phyloP scores from a whole-genome alignment of 805 yeast genomes.

The Schwanniomyces vanrijiae region DNA sequence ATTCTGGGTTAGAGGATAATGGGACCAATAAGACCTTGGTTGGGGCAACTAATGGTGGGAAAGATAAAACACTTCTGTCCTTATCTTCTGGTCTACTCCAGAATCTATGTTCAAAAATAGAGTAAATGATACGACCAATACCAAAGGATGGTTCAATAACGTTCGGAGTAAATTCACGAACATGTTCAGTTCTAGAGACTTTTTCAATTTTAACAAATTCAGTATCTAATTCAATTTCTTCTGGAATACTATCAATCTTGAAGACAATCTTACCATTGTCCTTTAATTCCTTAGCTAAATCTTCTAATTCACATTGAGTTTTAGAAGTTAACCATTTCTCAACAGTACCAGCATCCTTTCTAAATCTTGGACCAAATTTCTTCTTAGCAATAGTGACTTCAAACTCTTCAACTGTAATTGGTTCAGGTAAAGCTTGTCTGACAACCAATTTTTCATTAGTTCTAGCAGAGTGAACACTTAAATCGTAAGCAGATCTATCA shows the following conservation, averaged over 20 bases:
- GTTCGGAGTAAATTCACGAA: slow-evolving; percentile 94
- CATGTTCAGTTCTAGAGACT: slow-evolving; percentile 79
- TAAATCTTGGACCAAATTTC: slow-evolving; percentile 96
- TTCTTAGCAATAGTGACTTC: slow-evolving; percentile 91
- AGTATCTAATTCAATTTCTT: slow-evolving; percentile 67
- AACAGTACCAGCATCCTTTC: slow-evolving; percentile 93
- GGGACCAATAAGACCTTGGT: slow-evolving; percentile 96
- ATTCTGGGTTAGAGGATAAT: slow-evolving; percentile 77
- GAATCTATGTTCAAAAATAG: slow-evolving; percentile 90
- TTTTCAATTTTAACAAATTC: slow-evolving; percentile 74
- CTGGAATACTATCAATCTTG: slow-evolving; percentile 64
- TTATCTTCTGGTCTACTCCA: slow-evolving; percentile 91
- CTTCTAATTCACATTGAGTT: slow-evolving; percentile 83
- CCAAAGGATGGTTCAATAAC: slow-evolving; percentile 99
- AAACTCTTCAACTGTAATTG: slow-evolving; percentile 75
- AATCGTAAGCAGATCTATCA: slow-evolving; percentile 97
- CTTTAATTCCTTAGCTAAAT: slow-evolving; percentile 66
- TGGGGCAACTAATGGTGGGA: slow-evolving; percentile 96
- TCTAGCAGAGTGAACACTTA: slow-evolving; percentile 91
- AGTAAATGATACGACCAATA: slow-evolving; percentile 94
- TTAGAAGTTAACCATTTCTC: slow-evolving; percentile 74
- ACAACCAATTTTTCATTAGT: slow-evolving; percentile 95
- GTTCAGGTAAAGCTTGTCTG: slow-evolving; percentile 84
- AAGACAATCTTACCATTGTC: slow-evolving; percentile 63
- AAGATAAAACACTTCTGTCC: slow-evolving; percentile 82